A percentile compares a stretch with the other conserved stretches of the same genome.
Evolutionary conservation across 1,284 basidiomycete genomes (phyloP).

Genomic region (Mrakiaceae sp.): DNA sequence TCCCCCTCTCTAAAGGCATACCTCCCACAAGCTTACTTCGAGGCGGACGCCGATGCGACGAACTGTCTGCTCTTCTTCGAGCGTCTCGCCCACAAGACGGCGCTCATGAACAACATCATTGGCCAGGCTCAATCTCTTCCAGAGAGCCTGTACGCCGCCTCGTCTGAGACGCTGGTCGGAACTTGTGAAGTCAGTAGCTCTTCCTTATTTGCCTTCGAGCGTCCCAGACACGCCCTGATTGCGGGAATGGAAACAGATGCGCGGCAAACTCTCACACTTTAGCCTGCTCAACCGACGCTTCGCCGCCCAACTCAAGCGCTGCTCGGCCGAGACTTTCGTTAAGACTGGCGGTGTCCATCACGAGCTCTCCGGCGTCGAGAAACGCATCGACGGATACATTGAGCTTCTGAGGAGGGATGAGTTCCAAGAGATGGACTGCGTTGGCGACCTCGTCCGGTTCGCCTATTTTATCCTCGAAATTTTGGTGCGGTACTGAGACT

Average conservation of each 20-base stretch:
- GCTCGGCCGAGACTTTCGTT: slow-evolving; percentile 70
- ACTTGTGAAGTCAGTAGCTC: slow-evolving; percentile 63
- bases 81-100: slow-evolving; percentile 68
- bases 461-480: too few species aligned
- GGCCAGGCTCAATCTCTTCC: slow-evolving; percentile 71
- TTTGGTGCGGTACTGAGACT: not conserved
- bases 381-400: slow-evolving; percentile 81
- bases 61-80: slow-evolving; percentile 84
- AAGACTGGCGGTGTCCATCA: slow-evolving; percentile 69
- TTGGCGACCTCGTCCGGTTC: slow-evolving; percentile 58
- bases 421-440: slow-evolving; percentile 85
- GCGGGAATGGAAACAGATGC: slow-evolving; percentile 44
- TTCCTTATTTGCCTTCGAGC: not conserved
- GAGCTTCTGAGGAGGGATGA: slow-evolving; percentile 72
- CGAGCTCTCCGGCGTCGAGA: slow-evolving; percentile 79
- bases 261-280: slow-evolving; percentile 64
- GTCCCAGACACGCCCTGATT: not conserved
- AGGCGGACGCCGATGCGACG: slow-evolving; percentile 74
- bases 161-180: slow-evolving; percentile 69
- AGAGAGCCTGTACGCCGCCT: slow-evolving; percentile 62
- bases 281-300: slow-evolving; percentile 78
- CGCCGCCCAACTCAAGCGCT: slow-evolving; percentile 61
- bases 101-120: slow-evolving; percentile 68
- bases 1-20: slow-evolving; percentile 49
- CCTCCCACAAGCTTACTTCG: slow-evolving; percentile 69